Base-by-base conservation (phyloP, 2,329 filamentous ascomycete species). In the Scopulariopsis brevicaulis region DNA sequence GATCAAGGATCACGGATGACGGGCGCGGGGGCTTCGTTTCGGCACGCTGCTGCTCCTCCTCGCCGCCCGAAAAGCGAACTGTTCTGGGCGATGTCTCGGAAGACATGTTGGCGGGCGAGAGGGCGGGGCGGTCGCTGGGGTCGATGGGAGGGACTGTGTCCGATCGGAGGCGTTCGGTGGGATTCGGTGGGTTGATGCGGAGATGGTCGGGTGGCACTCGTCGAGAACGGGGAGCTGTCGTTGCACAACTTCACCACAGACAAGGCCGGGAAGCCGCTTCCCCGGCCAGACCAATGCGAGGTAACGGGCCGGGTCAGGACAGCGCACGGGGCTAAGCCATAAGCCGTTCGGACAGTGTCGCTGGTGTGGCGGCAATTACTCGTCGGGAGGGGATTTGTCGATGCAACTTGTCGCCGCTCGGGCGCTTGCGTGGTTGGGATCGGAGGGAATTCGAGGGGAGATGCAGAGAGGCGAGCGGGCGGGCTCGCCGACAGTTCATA, bases 61-160 rank as follows among this genome's bases (percentile, higher is more conserved):
- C 71, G 59, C 78, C 79, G 60, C 76, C 73, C 53, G 77, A 78
- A 65, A 84, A 84, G 62, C 81, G 78, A 62, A 84, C 79, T 61
- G 75, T 73, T 64, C 80, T 35, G 6, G 57, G 57, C 20, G 56
- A 58, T 22, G 56, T 54, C 22, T 58, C 56, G 52, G 51, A 40
- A 3, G 51, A 35, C 56, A 58, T 58, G 18, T 58, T 37, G 40
- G 46, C 46, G 46, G 11, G 11, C 12, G 22, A 50, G 20, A 22
- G n/a, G 46, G n/a, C 46, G 11, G 22, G 14, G 22, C n/a, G n/a
- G 7, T 50, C 46, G 46, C 46, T 24, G 12, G 46, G 15, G n/a
- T n/a, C 40, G 15, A 22, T 8, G 20, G 53, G 53, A 37, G 22
- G n/a, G 53, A 20, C 8, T 50, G 46, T 24, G 8, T 50, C 11